Evolutionary conservation across 1,284 basidiomycete genomes (phyloP).

Genomic region (Chondrostereum purpureum): DNA sequence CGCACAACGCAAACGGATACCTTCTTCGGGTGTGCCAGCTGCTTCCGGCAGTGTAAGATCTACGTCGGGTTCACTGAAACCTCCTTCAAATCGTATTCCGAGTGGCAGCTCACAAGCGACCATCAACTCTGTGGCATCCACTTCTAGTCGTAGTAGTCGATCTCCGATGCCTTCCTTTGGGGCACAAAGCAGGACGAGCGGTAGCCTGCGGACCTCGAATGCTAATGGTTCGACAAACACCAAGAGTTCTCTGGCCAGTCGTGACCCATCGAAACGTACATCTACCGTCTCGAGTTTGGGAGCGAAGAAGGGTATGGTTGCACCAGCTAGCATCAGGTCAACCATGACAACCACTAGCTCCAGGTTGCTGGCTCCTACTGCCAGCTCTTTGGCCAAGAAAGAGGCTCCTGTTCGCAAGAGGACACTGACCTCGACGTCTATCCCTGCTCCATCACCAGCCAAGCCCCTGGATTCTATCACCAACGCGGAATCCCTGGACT

Average conservation of each 20-base stretch:
- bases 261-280: not conserved
- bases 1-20: not conserved
- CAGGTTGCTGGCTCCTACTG: slow-evolving; percentile 65
- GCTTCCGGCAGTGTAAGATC: not conserved
- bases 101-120: not conserved
- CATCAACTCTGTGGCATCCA: not conserved
- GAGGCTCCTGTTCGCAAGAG: slow-evolving; percentile 15
- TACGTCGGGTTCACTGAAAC: not conserved
- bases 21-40: not conserved
- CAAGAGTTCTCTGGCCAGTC: slow-evolving; percentile 20
- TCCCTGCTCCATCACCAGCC: not conserved
- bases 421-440: slow-evolving; percentile 13
- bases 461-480: slow-evolving; percentile 35
- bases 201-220: slow-evolving; percentile 10
- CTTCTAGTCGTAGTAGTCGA: slow-evolving; percentile 13
- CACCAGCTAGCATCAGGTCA: slow-evolving; percentile 16
- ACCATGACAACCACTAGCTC: slow-evolving; percentile 29
- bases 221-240: slow-evolving; percentile 11
- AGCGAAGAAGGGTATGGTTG: slow-evolving; percentile 17
- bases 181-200: slow-evolving; percentile 11
- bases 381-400: slow-evolving; percentile 66
- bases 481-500: slow-evolving; percentile 27
- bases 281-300: slow-evolving; percentile 25
- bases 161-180: slow-evolving; percentile 19
- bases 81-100: not conserved